Evolutionary conservation across 331 rosid species (phyloP).

Genomic region (Prunus yedoensis): DNA sequence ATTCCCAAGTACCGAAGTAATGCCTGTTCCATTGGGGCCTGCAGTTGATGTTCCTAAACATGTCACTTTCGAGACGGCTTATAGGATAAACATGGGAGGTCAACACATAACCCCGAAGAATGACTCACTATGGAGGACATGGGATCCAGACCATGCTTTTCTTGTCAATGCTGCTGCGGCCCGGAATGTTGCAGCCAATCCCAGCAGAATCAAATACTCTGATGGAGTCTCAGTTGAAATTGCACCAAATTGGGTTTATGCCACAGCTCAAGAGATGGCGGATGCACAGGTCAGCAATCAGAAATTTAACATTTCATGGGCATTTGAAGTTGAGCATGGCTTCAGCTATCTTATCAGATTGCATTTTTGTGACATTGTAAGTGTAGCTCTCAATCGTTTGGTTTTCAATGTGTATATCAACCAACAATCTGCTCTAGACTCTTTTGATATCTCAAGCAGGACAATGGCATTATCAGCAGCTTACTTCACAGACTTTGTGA

Average conservation of each 20-base stretch:
- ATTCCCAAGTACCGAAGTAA: conserved; percentile 21
- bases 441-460: conserved; percentile 39
- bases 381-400: conserved; percentile 31
- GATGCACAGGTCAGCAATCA: conserved; percentile 37
- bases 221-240: conserved; percentile 34
- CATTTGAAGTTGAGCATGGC: conserved; percentile 37
- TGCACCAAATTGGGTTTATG: conserved; percentile 47
- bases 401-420: conserved; percentile 48
- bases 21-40: conserved; percentile 29
- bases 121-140: conserved; percentile 42
- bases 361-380: conserved; percentile 49
- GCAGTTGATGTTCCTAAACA: conserved; percentile 19
- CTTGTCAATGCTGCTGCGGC: conserved; percentile 35
- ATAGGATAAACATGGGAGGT: conserved; percentile 53
- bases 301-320: conserved; percentile 48
- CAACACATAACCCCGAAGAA: conserved; percentile 26
- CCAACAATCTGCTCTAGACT: conserved; percentile 30
- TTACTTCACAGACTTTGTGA: conserved; percentile 35
- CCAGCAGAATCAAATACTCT: conserved; percentile 29
- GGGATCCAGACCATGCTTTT: conserved; percentile 42
- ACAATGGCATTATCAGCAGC: conserved; percentile 31
- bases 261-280: conserved; percentile 48
- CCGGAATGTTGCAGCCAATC: conserved; percentile 21
- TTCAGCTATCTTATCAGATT: conserved; percentile 43
- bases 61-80: conserved; percentile 37